Conservation (phyloP, 768 basidiomycete species). For the Leucogyrophana mollusca region DNA sequence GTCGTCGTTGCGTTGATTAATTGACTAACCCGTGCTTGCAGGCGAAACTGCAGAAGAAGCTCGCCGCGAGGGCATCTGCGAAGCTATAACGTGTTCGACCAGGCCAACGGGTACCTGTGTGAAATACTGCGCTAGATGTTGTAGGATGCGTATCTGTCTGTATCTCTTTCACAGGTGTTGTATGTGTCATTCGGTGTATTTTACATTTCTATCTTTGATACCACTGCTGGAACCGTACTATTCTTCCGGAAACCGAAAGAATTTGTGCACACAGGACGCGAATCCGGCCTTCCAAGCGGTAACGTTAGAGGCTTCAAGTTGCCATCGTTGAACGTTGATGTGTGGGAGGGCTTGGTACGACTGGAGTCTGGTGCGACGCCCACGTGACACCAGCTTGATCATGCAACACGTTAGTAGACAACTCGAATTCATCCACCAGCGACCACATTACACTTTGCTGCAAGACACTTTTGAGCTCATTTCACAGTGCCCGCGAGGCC, state of each 20-base stretch:
- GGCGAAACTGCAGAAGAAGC: conserved; percentile 46
- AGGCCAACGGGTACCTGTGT: conserved; percentile 1
- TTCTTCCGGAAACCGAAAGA: no score
- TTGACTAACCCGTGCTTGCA: conserved; percentile 14
- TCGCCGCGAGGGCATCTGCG: conserved; percentile 28
- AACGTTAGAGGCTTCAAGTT: no score
- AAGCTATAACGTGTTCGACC: conserved; percentile 11
- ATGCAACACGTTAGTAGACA: no score
- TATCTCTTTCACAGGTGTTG: conserved; percentile 13
- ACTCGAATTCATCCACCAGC: no score
- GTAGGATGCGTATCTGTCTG: conserved; percentile 8
- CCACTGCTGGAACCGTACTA: not conserved
- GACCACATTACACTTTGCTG: no score
- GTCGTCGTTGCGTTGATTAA: conserved; percentile 9
- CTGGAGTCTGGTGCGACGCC: no score
- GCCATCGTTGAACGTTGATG: no score
- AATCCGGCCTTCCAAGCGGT: no score
- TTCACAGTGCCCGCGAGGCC: not conserved
- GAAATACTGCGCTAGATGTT: conserved; percentile 12
- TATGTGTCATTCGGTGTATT: conserved; percentile 20
- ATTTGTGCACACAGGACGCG: no score
- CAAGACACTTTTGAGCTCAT: no score
- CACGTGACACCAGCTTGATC: no score
- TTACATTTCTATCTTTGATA: conserved; percentile 3
- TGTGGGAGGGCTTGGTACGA: no score